Conservation (phyloP, 306 rosid species). For the Datisca glomerata region DNA sequence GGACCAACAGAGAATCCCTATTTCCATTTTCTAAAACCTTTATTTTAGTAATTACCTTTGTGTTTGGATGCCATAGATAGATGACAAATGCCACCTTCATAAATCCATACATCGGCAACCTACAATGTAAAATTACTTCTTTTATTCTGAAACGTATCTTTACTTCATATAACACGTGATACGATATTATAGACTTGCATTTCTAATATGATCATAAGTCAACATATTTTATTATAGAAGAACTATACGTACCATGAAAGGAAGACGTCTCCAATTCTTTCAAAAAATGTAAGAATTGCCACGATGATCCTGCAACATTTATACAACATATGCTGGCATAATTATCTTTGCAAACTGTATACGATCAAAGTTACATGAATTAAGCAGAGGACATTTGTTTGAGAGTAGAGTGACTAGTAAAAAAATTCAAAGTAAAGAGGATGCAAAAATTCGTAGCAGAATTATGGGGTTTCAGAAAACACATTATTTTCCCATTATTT, state of each 20-base stretch:
- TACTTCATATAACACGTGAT: neutral
- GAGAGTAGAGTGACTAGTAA: no score
- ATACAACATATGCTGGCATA: neutral
- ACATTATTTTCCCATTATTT: no score
- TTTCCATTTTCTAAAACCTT: no score
- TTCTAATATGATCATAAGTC: neutral
- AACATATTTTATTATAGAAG: neutral
- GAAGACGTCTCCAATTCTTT: slow-evolving; percentile 51
- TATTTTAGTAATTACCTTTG: no score
- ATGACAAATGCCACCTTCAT: slow-evolving; percentile 12
- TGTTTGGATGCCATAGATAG: slow-evolving; percentile 15
- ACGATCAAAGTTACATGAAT: no score
- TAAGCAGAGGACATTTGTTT: no score
- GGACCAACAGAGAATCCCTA: no score
- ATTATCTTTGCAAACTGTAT: no score
- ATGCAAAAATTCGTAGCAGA: no score
- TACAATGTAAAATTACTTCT: neutral
- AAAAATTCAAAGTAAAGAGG: no score
- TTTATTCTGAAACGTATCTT: no score
- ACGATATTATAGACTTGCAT: neutral
- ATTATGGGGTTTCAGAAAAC: no score
- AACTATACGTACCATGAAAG: slow-evolving; percentile 43
- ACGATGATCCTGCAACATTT: slow-evolving; percentile 60
- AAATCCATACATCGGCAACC: slow-evolving; percentile 11
- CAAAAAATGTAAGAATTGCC: slow-evolving; percentile 56